phyloP scores from a whole-genome alignment of 176 grass and related monocot species.

The Hsuehochloa calcarea region DNA sequence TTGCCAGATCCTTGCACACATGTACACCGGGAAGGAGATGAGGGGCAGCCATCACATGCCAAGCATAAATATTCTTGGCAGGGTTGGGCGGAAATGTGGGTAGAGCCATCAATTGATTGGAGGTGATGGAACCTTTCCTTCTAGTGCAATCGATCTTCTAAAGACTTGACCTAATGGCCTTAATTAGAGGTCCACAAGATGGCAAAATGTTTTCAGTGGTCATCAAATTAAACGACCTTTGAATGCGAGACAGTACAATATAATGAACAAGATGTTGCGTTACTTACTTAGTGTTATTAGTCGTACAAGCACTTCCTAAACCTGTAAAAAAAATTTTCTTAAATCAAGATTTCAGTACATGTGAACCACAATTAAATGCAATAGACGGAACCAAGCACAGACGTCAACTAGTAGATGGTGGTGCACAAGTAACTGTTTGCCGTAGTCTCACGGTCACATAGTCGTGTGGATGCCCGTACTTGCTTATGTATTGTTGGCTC shows the following conservation, averaged over 20 bases:
- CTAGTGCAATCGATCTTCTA: not conserved
- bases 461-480: too few species aligned
- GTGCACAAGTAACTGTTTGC: not conserved
- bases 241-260: not conserved
- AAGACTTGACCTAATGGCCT: not conserved
- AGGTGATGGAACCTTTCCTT: not conserved
- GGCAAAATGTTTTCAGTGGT: not conserved
- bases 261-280: not conserved
- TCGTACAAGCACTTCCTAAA: not conserved
- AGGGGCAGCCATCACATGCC: slow-evolving; percentile 19
- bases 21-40: not conserved
- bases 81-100: not conserved
- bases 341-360: not conserved
- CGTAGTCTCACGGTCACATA: not conserved
- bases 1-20: not conserved
- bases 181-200: not conserved
- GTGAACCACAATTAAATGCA: not conserved
- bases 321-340: not conserved
- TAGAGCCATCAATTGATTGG: not conserved
- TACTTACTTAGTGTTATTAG: not conserved
- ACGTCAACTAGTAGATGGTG: not conserved
- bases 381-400: too few species aligned
- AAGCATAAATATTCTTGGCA: slow-evolving; percentile 5
- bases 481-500: not conserved
- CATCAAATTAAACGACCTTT: not conserved